Conservation (phyloP, 257 asterid genomes). For the Nyctanthes arbortristis region DNA sequence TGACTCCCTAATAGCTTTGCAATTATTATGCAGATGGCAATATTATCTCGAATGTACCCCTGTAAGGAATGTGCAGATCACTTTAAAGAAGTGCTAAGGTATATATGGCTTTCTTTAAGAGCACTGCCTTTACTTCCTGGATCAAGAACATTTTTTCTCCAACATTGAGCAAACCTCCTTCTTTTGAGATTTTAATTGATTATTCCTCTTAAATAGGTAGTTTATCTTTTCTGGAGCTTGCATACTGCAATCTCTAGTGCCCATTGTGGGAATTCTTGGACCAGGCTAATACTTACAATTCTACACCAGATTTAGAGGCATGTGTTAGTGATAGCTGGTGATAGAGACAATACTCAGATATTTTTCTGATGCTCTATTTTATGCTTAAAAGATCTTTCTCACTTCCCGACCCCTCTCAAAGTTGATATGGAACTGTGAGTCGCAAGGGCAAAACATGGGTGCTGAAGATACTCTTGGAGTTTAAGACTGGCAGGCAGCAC, state of each 20-base stretch:
- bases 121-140: background rate
- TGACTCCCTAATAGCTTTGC: slow-evolving; percentile 24
- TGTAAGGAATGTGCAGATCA: slow-evolving; percentile 97
- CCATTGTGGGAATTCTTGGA: background rate
- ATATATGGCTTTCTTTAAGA: background rate
- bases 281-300: background rate
- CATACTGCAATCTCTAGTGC: background rate
- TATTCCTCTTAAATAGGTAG: background rate
- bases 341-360: background rate
- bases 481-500: background rate
- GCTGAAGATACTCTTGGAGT: background rate
- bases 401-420: background rate
- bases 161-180: background rate
- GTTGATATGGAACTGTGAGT: background rate
- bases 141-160: background rate
- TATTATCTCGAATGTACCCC: slow-evolving; percentile 87
- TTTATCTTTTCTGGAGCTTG: background rate
- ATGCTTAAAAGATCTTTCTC: background rate
- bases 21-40: slow-evolving; percentile 67
- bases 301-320: background rate
- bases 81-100: slow-evolving; percentile 88
- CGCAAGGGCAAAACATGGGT: background rate
- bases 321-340: too few relatives aligned
- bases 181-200: background rate
- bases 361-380: too few relatives aligned